Evolutionary conservation across 106 monocot genomes (phyloP), one percentile per base, ranked within the genome.

Genomic region (Dioscorea alata): DNA sequence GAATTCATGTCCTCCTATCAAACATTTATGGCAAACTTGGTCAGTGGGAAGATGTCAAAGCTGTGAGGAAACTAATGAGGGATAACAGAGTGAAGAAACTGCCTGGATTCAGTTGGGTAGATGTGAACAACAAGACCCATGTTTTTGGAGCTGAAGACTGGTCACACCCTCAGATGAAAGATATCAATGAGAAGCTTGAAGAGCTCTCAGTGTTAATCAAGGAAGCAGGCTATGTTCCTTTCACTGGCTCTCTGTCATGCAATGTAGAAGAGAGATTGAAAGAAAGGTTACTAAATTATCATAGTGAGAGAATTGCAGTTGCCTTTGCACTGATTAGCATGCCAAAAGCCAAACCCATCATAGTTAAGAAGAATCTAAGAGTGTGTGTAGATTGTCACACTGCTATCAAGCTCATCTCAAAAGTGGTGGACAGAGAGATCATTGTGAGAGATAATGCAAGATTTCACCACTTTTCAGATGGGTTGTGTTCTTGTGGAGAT

Each of bases 281-380:
- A 74, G 85, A 82, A 75, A 81, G 78, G 52, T 10, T 84, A 51
- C 67, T 91, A 64, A 63, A 71, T 17, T 58, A 81, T 31, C 88
- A 92, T 48, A 88, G 82, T 33, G 82, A 92, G 80, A 91, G 86
- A 64, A 75, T 92, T 22, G 87, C 91, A 9, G 71, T 92, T 22
- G 77, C 84, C 4, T 92, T 92, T 71, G 82, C 84, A 12, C 67
- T 92, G 10, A 73, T 83, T 25, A 78, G 78, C 42, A 65, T 60
- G 57, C 76, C 80, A 12, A 24, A 31, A 2, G 50, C 69, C 17
- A 78, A 76, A 71, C 76, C 78, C 12, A 83, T 92, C 68, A 68
- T 82, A 23, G 82, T 88, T 61, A 85, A 78, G 75, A 92, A 92
- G 75, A 88, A 92, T 62, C 65, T 92, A 48, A 57, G 85, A 24